These are phyloP conservation scores for Musa beccarii DNA, from an alignment of 176 grass and related monocot genomes.

Conservation along the genomic window DNA sequence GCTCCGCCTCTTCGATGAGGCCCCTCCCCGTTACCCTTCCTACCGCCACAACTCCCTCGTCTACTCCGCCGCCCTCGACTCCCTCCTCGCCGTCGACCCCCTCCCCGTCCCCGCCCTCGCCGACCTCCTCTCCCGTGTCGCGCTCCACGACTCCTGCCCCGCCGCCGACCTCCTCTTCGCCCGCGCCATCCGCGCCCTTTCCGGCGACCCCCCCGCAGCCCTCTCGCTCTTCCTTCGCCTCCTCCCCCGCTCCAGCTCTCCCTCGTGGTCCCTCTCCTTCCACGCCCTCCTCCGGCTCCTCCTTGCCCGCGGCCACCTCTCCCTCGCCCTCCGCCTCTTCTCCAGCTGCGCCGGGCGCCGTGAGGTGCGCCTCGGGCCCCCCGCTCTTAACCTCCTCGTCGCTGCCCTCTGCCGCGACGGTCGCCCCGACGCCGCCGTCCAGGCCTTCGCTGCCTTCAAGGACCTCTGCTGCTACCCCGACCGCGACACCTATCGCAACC, in stretches of 20 bases:
- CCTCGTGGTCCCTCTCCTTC: conserved; percentile 66
- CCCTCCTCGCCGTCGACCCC: conserved; percentile 25
- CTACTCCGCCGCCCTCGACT: conserved; percentile 25
- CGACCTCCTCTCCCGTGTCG: not conserved
- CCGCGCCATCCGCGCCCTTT: conserved; percentile 32
- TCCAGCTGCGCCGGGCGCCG: conserved; percentile 24
- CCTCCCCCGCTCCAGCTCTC: conserved; percentile 36
- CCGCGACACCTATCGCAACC: conserved; percentile 38
- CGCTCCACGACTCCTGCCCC: conserved; percentile 19
- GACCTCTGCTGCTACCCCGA: conserved; percentile 42
- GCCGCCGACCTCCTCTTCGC: conserved; percentile 46
- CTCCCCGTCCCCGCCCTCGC: conserved; percentile 38
- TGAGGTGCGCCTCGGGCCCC: conserved; percentile 31
- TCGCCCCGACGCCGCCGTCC: conserved; percentile 42
- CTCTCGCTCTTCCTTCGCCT: conserved; percentile 1
- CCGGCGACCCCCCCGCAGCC: conserved; percentile 34
- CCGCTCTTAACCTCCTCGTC: conserved; percentile 49
- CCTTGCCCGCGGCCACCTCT: conserved; percentile 25
- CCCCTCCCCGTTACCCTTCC: conserved; percentile 41
- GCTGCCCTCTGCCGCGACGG: conserved; percentile 12
- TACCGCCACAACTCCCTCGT: conserved; percentile 55
- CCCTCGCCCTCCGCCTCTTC: conserved; percentile 37
- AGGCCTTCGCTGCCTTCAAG: conserved; percentile 49
- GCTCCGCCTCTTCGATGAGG: conserved; percentile 37
- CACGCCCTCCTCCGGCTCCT: conserved; percentile 50